Percentiles rank a stretch among this genome's conserved stretches.
These are phyloP conservation scores for Blastobotrys americana DNA, from an alignment of 805 yeast genomes.

Conservation along the genomic window DNA sequence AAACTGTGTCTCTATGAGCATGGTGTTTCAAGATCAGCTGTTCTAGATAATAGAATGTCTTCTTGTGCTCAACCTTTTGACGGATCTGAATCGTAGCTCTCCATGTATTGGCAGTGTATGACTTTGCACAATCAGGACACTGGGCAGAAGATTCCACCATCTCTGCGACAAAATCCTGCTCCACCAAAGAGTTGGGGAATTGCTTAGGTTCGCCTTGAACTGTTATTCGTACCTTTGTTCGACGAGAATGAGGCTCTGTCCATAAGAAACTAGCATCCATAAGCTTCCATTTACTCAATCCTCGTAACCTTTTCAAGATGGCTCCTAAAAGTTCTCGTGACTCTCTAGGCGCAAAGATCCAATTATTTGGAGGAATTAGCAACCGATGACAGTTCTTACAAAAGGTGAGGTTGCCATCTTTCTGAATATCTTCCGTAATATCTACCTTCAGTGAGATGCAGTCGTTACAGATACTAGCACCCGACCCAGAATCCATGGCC, in stretches of 20 bases:
- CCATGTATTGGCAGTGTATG: conserved; percentile 96
- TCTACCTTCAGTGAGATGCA: conserved; percentile 89
- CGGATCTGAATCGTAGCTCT: conserved; percentile 95
- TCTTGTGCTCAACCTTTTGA: conserved; percentile 94
- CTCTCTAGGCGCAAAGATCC: conserved; percentile 86
- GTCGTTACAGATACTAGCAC: conserved; percentile 90
- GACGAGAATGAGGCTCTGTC: conserved; percentile 98
- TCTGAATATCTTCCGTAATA: conserved; percentile 82
- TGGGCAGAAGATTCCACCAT: conserved; percentile 91
- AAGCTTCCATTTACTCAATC: conserved; percentile 74
- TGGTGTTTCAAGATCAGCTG: conserved; percentile 88
- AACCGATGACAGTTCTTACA: conserved; percentile 93
- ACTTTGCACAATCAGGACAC: conserved; percentile 97
- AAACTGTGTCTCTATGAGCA: conserved; percentile 89
- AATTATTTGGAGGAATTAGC: conserved; percentile 84
- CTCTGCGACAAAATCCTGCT: conserved; percentile 92
- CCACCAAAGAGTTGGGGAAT: conserved; percentile 80
- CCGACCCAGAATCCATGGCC: conserved; percentile 86
- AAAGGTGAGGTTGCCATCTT: conserved; percentile 76
- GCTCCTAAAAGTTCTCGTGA: conserved; percentile 81
- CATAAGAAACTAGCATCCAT: conserved; percentile 93
- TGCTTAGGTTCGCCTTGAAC: conserved; percentile 86
- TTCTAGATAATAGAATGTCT: conserved; percentile 92
- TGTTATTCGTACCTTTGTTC: conserved; percentile 83
- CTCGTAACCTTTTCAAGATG: conserved; percentile 78